Conservation (phyloP, 106 monocot species). For the Amphibolis antarctica region DNA sequence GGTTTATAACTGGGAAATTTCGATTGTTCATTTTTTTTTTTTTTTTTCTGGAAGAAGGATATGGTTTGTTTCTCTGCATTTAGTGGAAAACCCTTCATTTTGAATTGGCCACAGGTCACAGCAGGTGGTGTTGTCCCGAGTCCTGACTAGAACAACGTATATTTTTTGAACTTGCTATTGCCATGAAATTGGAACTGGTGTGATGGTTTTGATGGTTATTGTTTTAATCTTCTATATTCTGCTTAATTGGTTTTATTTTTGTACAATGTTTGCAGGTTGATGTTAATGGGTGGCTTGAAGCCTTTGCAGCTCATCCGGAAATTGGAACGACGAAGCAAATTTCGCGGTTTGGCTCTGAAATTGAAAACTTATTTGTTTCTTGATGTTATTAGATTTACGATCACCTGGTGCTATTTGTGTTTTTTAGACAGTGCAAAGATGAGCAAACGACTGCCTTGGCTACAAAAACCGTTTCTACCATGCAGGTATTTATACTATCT, state of each 20-base stretch:
- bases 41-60: background rate
- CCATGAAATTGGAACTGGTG: too few species aligned
- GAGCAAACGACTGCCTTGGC: slow-evolving; percentile 69
- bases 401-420: background rate
- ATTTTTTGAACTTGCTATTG: too few species aligned
- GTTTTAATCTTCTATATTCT: background rate
- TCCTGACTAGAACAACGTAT: too few species aligned
- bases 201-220: background rate
- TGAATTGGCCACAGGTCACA: too few species aligned
- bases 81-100: too few species aligned
- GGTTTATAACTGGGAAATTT: background rate
- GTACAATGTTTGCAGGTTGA: slow-evolving; percentile 13
- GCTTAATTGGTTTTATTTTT: background rate
- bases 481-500: slow-evolving; percentile 21
- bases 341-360: slow-evolving; percentile 5
- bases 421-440: slow-evolving; percentile 53
- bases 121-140: too few species aligned
- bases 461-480: slow-evolving; percentile 37
- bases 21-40: background rate
- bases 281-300: slow-evolving; percentile 24
- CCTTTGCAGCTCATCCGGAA: slow-evolving; percentile 25
- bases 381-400: background rate
- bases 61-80: background rate
- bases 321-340: slow-evolving; percentile 13
- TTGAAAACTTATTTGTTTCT: background rate